These are phyloP conservation scores for Agaricus blazei DNA, from an alignment of 768 basidiomycete species.

Conservation along the genomic window DNA sequence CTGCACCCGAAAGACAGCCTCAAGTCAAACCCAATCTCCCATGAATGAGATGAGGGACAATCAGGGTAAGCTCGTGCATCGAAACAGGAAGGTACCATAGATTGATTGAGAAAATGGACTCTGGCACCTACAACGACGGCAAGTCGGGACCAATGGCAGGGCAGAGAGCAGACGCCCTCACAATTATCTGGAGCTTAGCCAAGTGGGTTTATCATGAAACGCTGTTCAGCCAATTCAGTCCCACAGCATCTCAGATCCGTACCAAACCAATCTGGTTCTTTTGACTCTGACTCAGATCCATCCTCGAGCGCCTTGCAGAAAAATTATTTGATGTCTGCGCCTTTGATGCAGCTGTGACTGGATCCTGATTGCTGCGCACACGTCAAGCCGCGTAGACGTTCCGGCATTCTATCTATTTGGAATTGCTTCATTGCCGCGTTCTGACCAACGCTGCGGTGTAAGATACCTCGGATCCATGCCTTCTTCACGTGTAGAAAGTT, in stretches of 20 bases:
- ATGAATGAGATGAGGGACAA: constrained; percentile 4
- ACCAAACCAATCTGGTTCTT: constrained; percentile 6
- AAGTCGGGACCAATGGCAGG: not conserved
- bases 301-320: not conserved
- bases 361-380: not conserved
- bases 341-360: not conserved
- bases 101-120: not conserved
- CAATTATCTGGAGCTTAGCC: not conserved
- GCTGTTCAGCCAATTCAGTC: not conserved
- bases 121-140: not conserved
- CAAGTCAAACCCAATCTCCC: not conserved
- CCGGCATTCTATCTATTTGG: not conserved
- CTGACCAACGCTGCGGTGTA: not conserved
- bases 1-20: not conserved
- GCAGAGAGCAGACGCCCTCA: not conserved
- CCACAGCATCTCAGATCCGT: constrained; percentile 6
- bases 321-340: not conserved
- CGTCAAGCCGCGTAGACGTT: not conserved
- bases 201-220: not conserved
- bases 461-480: constrained; percentile 8
- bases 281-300: constrained; percentile 3
- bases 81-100: not conserved
- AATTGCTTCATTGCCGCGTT: not conserved
- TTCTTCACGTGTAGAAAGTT: constrained; percentile 11
- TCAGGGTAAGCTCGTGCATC: constrained; percentile 1